Evolutionary conservation across 2,329 filamentous ascomycete species (phyloP).

Genomic region (Triangularia verruculosa): DNA sequence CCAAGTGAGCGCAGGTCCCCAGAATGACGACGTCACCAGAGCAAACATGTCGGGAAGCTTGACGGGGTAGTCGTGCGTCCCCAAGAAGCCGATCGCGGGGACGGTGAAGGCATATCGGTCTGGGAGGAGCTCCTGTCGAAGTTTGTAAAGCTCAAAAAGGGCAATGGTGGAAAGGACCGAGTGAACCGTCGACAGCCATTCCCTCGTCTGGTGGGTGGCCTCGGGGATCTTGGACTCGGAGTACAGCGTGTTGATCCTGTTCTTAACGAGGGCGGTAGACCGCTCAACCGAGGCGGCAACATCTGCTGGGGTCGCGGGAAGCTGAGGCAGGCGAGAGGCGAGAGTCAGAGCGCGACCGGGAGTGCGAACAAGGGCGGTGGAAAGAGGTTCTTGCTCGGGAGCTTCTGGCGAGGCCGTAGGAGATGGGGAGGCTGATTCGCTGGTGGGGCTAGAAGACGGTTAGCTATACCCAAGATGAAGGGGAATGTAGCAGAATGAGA

Average conservation of each 20-base stretch:
- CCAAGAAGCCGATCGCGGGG: slow-evolving; percentile 56
- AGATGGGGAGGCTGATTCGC: background rate
- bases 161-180: slow-evolving; percentile 68
- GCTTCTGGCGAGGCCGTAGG: slow-evolving; percentile 1
- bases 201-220: slow-evolving; percentile 62
- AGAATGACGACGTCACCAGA: slow-evolving; percentile 74
- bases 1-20: slow-evolving; percentile 79
- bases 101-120: slow-evolving; percentile 71
- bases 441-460: background rate
- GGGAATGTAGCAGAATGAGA: slow-evolving; percentile 15
- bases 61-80: slow-evolving; percentile 58
- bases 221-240: slow-evolving; percentile 65
- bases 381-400: slow-evolving; percentile 12
- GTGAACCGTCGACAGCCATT: slow-evolving; percentile 67
- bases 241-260: slow-evolving; percentile 62
- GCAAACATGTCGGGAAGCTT: slow-evolving; percentile 78
- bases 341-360: slow-evolving; percentile 52
- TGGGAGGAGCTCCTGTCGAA: slow-evolving; percentile 69
- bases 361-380: slow-evolving; percentile 48
- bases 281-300: slow-evolving; percentile 75
- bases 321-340: slow-evolving; percentile 60
- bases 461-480: slow-evolving; percentile 1
- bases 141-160: slow-evolving; percentile 65
- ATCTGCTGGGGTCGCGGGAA: slow-evolving; percentile 76
- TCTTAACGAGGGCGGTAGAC: slow-evolving; percentile 63